phyloP scores from a whole-genome alignment of 768 basidiomycete species.

The Ephemerocybe angulata region DNA sequence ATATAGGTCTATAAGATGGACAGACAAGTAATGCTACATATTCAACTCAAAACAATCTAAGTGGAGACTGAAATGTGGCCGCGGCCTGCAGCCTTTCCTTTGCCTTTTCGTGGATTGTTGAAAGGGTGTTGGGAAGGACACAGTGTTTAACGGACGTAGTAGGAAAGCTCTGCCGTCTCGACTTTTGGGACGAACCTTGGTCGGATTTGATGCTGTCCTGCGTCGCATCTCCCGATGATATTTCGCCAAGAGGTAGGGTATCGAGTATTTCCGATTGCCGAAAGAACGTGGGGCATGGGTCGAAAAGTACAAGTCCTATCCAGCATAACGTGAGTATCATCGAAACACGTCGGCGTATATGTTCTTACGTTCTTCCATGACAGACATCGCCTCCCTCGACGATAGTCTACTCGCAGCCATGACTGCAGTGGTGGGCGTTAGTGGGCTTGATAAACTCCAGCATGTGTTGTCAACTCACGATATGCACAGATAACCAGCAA shows the following conservation, averaged over 20 bases:
- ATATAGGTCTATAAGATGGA: not conserved
- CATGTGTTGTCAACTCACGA: constrained; percentile 33
- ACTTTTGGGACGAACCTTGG: not conserved
- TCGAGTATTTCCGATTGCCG: not conserved
- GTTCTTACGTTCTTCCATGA: constrained; percentile 3
- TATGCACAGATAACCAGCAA: constrained; percentile 52
- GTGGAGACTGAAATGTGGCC: not conserved
- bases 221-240: too few species aligned
- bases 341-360: not conserved
- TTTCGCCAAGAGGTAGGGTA: not conserved
- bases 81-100: not conserved
- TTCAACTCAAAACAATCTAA: not conserved
- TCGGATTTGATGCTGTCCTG: not conserved
- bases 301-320: not conserved
- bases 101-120: not conserved
- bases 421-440: not conserved
- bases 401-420: not conserved
- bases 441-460: not conserved
- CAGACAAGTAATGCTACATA: not conserved
- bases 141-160: not conserved
- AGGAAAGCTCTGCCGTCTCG: not conserved
- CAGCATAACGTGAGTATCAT: not conserved
- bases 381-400: not conserved
- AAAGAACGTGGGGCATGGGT: not conserved
- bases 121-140: not conserved